Evolutionary conservation across 129 eudicot genomes (phyloP), one percentile per base, ranked within the genome.

Genomic region (Glebionis coronaria): DNA sequence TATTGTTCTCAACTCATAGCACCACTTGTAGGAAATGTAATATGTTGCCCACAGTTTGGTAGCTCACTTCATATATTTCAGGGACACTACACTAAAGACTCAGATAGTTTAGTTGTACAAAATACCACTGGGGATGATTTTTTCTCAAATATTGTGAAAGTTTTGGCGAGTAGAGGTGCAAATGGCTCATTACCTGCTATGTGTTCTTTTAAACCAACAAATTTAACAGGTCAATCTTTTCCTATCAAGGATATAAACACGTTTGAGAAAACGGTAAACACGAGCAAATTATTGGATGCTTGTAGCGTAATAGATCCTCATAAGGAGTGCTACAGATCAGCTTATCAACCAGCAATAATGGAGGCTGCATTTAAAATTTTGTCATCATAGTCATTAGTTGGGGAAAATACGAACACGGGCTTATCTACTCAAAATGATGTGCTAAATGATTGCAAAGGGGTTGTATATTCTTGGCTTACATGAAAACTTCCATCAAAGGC

Each of bases 151-250:
- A 76, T 92, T 27, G 71, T 85, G 55, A 86, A 84, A 65, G 86
- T 92, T 57, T 80, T 92, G 55, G 95, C 87, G 31, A 88, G 98
- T 81, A 83, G 79, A 84, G 96, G 98, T 28, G 98, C 95, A 31
- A 92, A 92, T 63, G 82, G 86, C 52, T 81, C 98, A 11, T 56
- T 92, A 44, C 80, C 92, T 31, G 15, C 60, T n/a, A 79, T 91
- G 54, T 92, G 98, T 76, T 85, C 98, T 10, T 44, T 72, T 1
- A 85, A 84, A 56, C 73, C 96, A 44, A 76, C 81, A 13, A 92
- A 88, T 79, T 84, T 92, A 38, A 92, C 96, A 3, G 98, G 87
- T 25, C 95, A 95, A 19, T 80, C 84, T 2, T 92, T 96, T 79
- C 98, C 96, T 25, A 91, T 88, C 61, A 92, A 92, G 75, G 96